Evolutionary conservation across 1,284 basidiomycete species (phyloP), one percentile per base, ranked within the genome.

Genomic region (Agroathelia rolfsii): DNA sequence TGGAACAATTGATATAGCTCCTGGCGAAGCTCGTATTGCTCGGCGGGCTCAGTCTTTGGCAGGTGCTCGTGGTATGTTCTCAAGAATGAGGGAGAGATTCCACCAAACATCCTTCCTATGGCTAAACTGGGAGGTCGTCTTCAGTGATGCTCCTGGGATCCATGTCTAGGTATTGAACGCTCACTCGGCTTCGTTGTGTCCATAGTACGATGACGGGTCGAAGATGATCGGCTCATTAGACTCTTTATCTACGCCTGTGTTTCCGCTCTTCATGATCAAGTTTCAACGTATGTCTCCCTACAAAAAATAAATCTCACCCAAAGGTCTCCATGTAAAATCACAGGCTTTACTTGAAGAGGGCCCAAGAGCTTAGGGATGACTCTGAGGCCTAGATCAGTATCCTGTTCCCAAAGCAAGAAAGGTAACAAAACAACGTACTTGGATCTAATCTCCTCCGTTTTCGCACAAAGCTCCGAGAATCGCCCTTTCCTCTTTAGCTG

Each of bases 181-280:
- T 55, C 41, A 84, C 81, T 93, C 88, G 9, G 80, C 80, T 59
- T 93, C 88, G 41, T 82, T 83, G 49, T 90, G 87, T 3, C 85
- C 87, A 45, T 76, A 90, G 50, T 80, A 87, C 6, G 76, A 77
- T 2, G 84, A 76, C 2, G 86, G 84, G 48, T 93, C 88, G 48
- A 73, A 92, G 28, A 92, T 78, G 3, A 88, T 63, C 0, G 85
- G 80, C 31, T 71, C 52, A 2, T 65, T 67, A 3, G 65, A 74
- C 9, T 43, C 41, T 12, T 46, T 51, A 38, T 84, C 74, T 12
- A 67, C 58, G 1, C 84, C 83, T 3, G 64, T 72, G 49, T 85
- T 85, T 10, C 83, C 82, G 39, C 75, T 81, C 82, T 83, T 37
- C 13, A 10, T 13, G 25, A 19, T 34, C 38, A 19, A 41, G 28